phyloP scores from a whole-genome alignment of 257 asterid genomes.

The Sherardia arvensis region DNA sequence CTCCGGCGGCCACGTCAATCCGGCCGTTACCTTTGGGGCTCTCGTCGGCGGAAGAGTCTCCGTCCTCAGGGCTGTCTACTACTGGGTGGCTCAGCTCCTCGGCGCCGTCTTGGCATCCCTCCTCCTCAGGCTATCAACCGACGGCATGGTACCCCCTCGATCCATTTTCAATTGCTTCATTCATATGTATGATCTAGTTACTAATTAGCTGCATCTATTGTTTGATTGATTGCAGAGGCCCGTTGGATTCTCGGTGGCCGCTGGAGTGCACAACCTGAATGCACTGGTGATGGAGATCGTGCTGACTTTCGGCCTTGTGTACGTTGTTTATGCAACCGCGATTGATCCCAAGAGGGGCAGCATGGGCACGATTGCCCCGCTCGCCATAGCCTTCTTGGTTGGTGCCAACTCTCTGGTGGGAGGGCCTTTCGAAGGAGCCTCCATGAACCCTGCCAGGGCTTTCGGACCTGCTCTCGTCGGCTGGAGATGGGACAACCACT shows the following conservation, averaged over 20 bases:
- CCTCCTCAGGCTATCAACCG: slow-evolving; percentile 49
- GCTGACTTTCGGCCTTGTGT: slow-evolving; percentile 69
- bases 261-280: slow-evolving; percentile 51
- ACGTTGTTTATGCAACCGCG: slow-evolving; percentile 71
- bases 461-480: slow-evolving; percentile 92
- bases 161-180: no score
- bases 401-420: slow-evolving; percentile 85
- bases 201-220: no score
- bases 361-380: slow-evolving; percentile 71
- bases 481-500: slow-evolving; percentile 87
- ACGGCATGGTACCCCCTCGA: slow-evolving; percentile 39
- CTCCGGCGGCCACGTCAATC: slow-evolving; percentile 89
- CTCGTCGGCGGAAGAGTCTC: slow-evolving; percentile 83
- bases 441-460: slow-evolving; percentile 92
- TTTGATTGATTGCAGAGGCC: slow-evolving; percentile 54
- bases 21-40: slow-evolving; percentile 88
- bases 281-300: slow-evolving; percentile 77
- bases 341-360: slow-evolving; percentile 76
- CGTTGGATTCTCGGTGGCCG: slow-evolving; percentile 55
- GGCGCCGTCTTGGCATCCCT: slow-evolving; percentile 72
- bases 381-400: slow-evolving; percentile 77
- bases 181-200: no score
- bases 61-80: slow-evolving; percentile 61
- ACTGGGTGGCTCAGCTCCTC: slow-evolving; percentile 92
- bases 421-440: slow-evolving; percentile 82